A percentile compares a stretch with the other conserved stretches of the same genome.
These are phyloP conservation scores for Mortierella polycephala DNA, from an alignment of 371 early-diverging fungal species.

Conservation along the genomic window DNA sequence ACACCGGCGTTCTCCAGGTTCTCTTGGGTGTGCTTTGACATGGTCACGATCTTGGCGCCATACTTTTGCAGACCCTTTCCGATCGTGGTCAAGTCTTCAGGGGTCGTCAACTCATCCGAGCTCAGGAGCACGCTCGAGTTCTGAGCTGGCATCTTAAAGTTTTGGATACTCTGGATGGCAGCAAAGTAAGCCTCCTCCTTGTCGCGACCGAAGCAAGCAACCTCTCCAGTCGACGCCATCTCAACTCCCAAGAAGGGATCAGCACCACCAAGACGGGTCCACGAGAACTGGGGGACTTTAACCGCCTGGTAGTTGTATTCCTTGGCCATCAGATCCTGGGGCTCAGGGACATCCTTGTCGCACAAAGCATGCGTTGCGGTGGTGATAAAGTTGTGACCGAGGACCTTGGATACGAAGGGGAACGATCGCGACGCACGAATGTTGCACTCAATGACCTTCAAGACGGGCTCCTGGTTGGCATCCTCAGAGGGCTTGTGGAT, in stretches of 20 bases:
- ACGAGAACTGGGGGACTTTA: slow-evolving; percentile 95
- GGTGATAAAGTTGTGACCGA: slow-evolving; percentile 90
- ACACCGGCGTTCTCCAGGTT: slow-evolving; percentile 57
- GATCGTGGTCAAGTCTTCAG: slow-evolving; percentile 73
- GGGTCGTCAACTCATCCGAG: slow-evolving; percentile 78
- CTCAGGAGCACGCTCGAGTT: slow-evolving; percentile 78
- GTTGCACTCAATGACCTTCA: slow-evolving; percentile 98
- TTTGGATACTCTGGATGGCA: slow-evolving; percentile 84
- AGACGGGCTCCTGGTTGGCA: slow-evolving; percentile 56
- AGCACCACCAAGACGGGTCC: slow-evolving; percentile 93
- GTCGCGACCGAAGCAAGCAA: slow-evolving; percentile 94
- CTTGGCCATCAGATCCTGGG: slow-evolving; percentile 76
- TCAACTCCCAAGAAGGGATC: slow-evolving; percentile 97
- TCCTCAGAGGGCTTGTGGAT: slow-evolving; percentile 68
- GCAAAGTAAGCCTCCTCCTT: slow-evolving; percentile 88
- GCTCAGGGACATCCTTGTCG: slow-evolving; percentile 66
- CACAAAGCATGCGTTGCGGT: slow-evolving; percentile 86
- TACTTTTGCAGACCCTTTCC: slow-evolving; percentile 67
- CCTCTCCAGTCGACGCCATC: slow-evolving; percentile 98
- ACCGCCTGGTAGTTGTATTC: slow-evolving; percentile 79
- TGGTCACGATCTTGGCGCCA: slow-evolving; percentile 79
- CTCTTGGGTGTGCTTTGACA: slow-evolving; percentile 65
- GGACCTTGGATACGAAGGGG: slow-evolving; percentile 96
- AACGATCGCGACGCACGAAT: slow-evolving; percentile 95
- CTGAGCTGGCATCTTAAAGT: slow-evolving; percentile 79